These are phyloP conservation scores for Leccinum longicurvipes DNA, from an alignment of 768 basidiomycete species.

Conservation along the genomic window DNA sequence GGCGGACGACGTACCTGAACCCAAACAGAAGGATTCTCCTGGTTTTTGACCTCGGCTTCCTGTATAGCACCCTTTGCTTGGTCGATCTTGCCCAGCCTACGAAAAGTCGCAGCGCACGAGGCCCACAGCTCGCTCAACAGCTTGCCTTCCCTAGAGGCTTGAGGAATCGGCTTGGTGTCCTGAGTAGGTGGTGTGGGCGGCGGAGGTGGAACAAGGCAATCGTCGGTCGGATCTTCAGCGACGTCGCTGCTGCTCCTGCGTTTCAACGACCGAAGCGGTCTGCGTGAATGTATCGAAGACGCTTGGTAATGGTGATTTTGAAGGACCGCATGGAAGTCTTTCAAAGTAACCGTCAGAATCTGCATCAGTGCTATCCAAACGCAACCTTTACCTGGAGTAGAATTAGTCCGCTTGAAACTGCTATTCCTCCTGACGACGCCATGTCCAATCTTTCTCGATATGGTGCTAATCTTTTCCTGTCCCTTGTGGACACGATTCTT, in stretches of 20 bases:
- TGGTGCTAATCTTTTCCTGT: slow-evolving; percentile 68
- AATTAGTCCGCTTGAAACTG: slow-evolving; percentile 55
- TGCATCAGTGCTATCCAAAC: background rate
- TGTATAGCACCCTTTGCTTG: slow-evolving; percentile 89
- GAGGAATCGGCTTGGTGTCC: slow-evolving; percentile 32
- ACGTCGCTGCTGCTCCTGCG: slow-evolving; percentile 32
- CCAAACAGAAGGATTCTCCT: slow-evolving; percentile 88
- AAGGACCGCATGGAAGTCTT: slow-evolving; percentile 70
- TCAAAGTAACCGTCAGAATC: background rate
- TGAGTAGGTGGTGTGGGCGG: slow-evolving; percentile 34
- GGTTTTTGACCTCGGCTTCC: slow-evolving; percentile 89
- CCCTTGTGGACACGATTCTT: slow-evolving; percentile 73
- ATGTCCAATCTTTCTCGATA: slow-evolving; percentile 73
- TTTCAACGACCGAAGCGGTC: slow-evolving; percentile 51
- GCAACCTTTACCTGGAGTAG: slow-evolving; percentile 60
- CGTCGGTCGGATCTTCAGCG: slow-evolving; percentile 32
- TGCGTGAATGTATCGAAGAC: slow-evolving; percentile 82
- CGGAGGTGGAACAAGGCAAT: slow-evolving; percentile 35
- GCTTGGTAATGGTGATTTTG: slow-evolving; percentile 63
- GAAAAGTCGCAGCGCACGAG: slow-evolving; percentile 91
- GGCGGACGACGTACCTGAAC: slow-evolving; percentile 69
- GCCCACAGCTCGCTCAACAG: slow-evolving; percentile 88
- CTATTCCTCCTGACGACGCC: slow-evolving; percentile 60
- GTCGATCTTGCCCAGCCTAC: slow-evolving; percentile 84
- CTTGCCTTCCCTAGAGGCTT: slow-evolving; percentile 54